Conservation (phyloP, 1,139 yeast species). For the Taiozyma onychis region DNA sequence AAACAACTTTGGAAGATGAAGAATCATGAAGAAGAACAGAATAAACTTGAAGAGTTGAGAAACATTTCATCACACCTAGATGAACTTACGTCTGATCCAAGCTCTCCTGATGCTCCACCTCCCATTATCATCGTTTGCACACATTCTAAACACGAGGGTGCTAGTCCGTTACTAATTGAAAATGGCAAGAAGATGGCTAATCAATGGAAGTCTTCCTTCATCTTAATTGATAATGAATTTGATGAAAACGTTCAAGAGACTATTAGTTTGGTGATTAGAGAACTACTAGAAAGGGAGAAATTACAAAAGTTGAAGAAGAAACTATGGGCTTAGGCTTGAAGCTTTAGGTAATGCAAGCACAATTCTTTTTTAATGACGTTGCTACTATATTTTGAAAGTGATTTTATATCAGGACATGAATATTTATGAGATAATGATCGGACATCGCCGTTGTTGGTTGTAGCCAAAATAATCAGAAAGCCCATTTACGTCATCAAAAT, state of each 20-base stretch:
- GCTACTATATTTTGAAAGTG: too few species aligned
- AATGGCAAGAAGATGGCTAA: conserved; percentile 51
- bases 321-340: neutral
- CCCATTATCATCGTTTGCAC: conserved; percentile 67
- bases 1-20: conserved; percentile 51
- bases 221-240: conserved; percentile 48
- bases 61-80: conserved; percentile 21
- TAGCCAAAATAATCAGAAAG: too few species aligned
- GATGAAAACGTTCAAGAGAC: conserved; percentile 48
- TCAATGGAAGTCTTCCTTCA: conserved; percentile 60
- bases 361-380: neutral
- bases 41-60: conserved; percentile 17
- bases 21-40: conserved; percentile 17
- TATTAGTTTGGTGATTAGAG: conserved; percentile 51
- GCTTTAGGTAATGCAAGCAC: neutral
- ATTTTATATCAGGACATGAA: neutral
- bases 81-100: conserved; percentile 35
- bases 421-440: neutral
- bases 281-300: conserved; percentile 43
- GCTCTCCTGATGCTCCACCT: conserved; percentile 50
- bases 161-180: conserved; percentile 52
- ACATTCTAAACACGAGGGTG: conserved; percentile 46
- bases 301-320: conserved; percentile 23
- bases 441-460: neutral
- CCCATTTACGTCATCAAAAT: too few species aligned